Base-by-base conservation (phyloP, 2,329 filamentous ascomycete genomes). In the Penicillium occitanis region DNA sequence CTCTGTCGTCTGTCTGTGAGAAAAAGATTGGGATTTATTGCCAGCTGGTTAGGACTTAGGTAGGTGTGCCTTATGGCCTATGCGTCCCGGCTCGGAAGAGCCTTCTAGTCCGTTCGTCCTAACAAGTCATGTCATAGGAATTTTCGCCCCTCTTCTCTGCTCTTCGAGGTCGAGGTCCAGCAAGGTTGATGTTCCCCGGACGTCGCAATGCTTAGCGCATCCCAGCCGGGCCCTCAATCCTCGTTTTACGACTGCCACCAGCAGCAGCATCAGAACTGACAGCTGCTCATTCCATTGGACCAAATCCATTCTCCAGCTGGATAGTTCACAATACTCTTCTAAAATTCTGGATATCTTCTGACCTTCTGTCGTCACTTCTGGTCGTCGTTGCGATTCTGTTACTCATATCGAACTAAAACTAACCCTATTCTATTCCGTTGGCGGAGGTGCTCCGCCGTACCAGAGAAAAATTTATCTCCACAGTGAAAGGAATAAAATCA, bases 381-480 rank as follows among this genome's bases (percentile, higher is more conserved):
- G 17, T 33, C 25, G 28, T 28, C 57, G 35, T 35, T 46, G 25
- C 28, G 58, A 48, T 46, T 61, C 40, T 48, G 19, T 61, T 46
- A 61, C 40, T 61, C 22, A 30, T 30, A 25, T 33, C 28, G 10
- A 46, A 28, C 19, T 60, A 60, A 19, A 44, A 46, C 58, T 61
- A 61, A 48, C 58, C 58, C 58, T 62, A 62, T 62, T 57, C n/a
- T 57, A 6, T 40, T 57, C 53, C 60, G 50, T 37, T 61, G 60
- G 60, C 48, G 46, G 60, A 37, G 46, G 19, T 37, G 60, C 46
- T 62, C 60, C 60, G 60, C 60, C 60, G 60, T 62, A 33, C 60
- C 60, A 53, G 5, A 35, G 33, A 22, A 62, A 62, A 62, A 62
- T 25, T 57, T 40, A 53, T 53, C 33, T 42, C 33, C 60, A 53